Base-by-base conservation (phyloP, 495 filamentous ascomycete species). In the Annulohypoxylon nitens region DNA sequence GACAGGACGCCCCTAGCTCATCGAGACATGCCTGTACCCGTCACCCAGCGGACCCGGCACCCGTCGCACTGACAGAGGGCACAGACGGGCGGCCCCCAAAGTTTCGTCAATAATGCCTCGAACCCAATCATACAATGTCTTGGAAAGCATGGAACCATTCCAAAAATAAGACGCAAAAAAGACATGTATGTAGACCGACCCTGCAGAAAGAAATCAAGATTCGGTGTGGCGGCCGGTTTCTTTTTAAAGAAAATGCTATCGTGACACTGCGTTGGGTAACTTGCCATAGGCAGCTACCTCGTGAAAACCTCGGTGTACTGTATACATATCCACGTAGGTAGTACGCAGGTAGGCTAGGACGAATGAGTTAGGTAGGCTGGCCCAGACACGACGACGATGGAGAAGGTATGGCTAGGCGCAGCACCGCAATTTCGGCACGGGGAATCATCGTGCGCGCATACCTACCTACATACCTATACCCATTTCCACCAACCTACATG, bases 21-120 rank as follows among this genome's bases (percentile, higher is more conserved):
- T 73, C 70, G 33, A 66, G 54, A 70, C 20, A 71, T 66, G 69
- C 50, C 16, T 16, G 37, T n/a, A 61, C n/a, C 69, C 69, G 69
- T 20, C 16, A 11, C 36, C 36, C 36, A 61, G 11, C 37, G 36
- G 30, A 51, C 62, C 62, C 37, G 63, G 57, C 18, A 67, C 26
- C 68, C 62, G 48, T 55, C 18, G 43, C 41, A 45, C 36, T 64
- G 61, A 51, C 53, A 9, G 20, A 39, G 36, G 11, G 57, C 57
- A 43, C 30, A 34, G 16, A 41, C 41, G 59, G 67, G 34, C 43
- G 59, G 68, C 71, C 54, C 71, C 71, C 65, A 65, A 73, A 47
- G 43, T 20, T 43, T 43, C 26, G 30, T 25, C 47, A 64, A 39
- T 16, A 61, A 39, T 54, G 50, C 50, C 50, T 54, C 50, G 50